A percentile compares a stretch with the other conserved stretches of the same genome.
Evolutionary conservation across 192 early-diverging fungal genomes (phyloP).

Genomic region (Pecoramyces ruminantium): DNA sequence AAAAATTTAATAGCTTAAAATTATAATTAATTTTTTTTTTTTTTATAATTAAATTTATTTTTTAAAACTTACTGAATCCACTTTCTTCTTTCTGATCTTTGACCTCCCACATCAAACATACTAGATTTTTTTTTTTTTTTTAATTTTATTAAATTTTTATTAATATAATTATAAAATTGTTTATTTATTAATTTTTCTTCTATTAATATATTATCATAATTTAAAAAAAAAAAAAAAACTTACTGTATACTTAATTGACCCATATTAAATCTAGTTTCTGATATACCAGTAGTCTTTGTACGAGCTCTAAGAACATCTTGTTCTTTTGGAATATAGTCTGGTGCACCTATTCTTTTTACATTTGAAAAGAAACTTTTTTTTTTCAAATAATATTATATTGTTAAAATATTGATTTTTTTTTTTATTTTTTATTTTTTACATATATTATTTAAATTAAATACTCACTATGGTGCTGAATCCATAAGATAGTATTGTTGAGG

Average conservation of each 20-base stretch:
- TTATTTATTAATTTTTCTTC: too few relatives aligned
- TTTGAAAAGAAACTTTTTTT: neutral
- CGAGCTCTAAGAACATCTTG: conserved; percentile 1
- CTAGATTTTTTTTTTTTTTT: conserved; percentile 2
- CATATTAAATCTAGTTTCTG: conserved; percentile 3
- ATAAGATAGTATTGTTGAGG: conserved; percentile 56
- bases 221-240: neutral
- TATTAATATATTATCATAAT: too few relatives aligned
- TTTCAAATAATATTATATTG: too few relatives aligned
- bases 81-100: conserved; percentile 65
- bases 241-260: conserved; percentile 2
- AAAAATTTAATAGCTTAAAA: too few relatives aligned
- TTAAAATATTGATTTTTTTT: too few relatives aligned
- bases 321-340: conserved; percentile 1
- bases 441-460: too few relatives aligned
- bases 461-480: conserved; percentile 81
- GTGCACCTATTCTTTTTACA: conserved; percentile 1
- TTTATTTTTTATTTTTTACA: too few relatives aligned
- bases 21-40: too few relatives aligned
- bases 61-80: conserved; percentile 51
- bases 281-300: conserved; percentile 3
- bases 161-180: too few relatives aligned
- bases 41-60: too few relatives aligned
- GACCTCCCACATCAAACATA: conserved; percentile 80
- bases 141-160: too few relatives aligned